phyloP scores from a whole-genome alignment of 2,329 filamentous ascomycete genomes.

The Hypoxylon rubiginosum region DNA sequence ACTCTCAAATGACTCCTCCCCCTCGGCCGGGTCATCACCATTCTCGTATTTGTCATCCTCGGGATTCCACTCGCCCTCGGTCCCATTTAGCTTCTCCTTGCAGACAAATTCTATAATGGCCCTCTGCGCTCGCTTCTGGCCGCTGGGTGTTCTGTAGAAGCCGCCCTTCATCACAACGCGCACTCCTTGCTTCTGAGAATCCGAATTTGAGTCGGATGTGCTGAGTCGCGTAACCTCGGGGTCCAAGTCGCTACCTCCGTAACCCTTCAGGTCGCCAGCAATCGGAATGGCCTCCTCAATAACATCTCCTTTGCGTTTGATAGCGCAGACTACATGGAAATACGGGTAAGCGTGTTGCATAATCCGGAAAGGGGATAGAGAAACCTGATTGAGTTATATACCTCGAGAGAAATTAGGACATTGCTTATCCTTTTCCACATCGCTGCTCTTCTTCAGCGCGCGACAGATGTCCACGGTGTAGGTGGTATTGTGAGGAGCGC shows the following conservation, averaged over 20 bases:
- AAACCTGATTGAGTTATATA: slow-evolving; percentile 54
- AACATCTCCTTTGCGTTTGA: slow-evolving; percentile 69
- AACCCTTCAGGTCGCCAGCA: slow-evolving; percentile 75
- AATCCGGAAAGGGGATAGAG: slow-evolving; percentile 10
- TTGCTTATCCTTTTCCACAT: slow-evolving; percentile 66
- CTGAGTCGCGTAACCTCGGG: slow-evolving; percentile 76
- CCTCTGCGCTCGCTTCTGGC: slow-evolving; percentile 71
- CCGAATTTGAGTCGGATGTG: slow-evolving; percentile 71
- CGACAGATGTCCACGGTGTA: slow-evolving; percentile 85
- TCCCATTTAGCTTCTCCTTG: slow-evolving; percentile 77
- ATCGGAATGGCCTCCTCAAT: slow-evolving; percentile 76
- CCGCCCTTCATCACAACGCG: slow-evolving; percentile 76
- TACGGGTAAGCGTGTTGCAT: slow-evolving; percentile 3
- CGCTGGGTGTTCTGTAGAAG: slow-evolving; percentile 66
- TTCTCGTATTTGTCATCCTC: slow-evolving; percentile 69
- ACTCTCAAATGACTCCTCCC: slow-evolving; percentile 6
- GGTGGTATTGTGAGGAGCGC: slow-evolving; percentile 76
- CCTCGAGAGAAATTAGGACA: slow-evolving; percentile 79
- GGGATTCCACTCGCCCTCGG: slow-evolving; percentile 75
- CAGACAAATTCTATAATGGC: slow-evolving; percentile 90
- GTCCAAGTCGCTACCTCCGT: slow-evolving; percentile 72
- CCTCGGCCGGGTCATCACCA: slow-evolving; percentile 33
- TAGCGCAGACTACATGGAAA: slow-evolving; percentile 75
- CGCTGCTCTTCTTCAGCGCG: slow-evolving; percentile 72
- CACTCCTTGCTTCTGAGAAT: slow-evolving; percentile 78